phyloP scores from a whole-genome alignment of 2,329 filamentous ascomycete species.

The Trichocomaceae sp. region DNA sequence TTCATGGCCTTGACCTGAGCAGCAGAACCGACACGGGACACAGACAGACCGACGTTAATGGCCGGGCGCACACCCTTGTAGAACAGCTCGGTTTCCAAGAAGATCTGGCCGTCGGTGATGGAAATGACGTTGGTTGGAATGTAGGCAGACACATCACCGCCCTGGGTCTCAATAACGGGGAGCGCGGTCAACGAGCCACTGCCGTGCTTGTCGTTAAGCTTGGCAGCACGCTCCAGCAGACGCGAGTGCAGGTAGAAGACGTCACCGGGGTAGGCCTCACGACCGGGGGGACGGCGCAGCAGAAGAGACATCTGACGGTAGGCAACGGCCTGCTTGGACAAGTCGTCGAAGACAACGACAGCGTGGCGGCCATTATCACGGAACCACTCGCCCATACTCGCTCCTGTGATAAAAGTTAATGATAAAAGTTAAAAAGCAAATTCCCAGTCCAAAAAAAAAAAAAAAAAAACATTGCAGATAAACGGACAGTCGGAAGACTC shows the following conservation, averaged over 20 bases:
- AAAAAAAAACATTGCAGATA: neutral
- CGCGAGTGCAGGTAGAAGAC: slow-evolving; percentile 99
- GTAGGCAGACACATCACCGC: slow-evolving; percentile 99
- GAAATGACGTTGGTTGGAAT: slow-evolving; percentile 99
- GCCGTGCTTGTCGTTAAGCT: slow-evolving; percentile 94
- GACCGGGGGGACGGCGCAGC: slow-evolving; percentile 92
- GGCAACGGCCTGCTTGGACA: slow-evolving; percentile 95
- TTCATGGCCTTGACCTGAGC: slow-evolving; percentile 99
- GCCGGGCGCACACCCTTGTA: slow-evolving; percentile 99
- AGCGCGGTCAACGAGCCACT: slow-evolving; percentile 96
- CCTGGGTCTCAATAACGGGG: slow-evolving; percentile 98
- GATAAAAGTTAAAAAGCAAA: neutral
- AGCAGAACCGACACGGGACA: slow-evolving; percentile 98
- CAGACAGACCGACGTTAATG: slow-evolving; percentile 99
- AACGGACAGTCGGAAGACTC: slow-evolving; percentile 7
- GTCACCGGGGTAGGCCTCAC: slow-evolving; percentile 99
- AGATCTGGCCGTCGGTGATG: slow-evolving; percentile 99
- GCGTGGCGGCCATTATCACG: slow-evolving; percentile 81
- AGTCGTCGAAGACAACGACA: slow-evolving; percentile 86
- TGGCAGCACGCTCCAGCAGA: slow-evolving; percentile 98
- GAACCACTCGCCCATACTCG: slow-evolving; percentile 64
- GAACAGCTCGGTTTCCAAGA: slow-evolving; percentile 98
- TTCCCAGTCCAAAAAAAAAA: neutral
- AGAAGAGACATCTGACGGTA: slow-evolving; percentile 99
- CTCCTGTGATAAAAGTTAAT: no score